Conservation (phyloP, 352 stramenopile species). For the Globisporangium cederbergense region DNA sequence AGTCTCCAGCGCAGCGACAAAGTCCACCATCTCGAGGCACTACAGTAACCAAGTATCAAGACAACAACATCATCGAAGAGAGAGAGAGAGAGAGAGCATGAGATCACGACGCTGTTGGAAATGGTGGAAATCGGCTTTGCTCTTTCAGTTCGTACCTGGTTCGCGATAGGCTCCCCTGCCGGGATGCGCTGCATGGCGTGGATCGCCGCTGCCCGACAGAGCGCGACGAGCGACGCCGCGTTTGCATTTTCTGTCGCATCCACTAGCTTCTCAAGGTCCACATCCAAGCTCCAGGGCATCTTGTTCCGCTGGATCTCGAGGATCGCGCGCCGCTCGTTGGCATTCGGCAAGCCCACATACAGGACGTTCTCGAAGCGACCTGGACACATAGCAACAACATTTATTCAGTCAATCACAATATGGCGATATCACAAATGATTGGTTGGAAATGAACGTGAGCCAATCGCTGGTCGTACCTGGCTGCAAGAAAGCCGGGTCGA, state of each 20-base stretch:
- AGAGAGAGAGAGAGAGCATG: too few relatives aligned
- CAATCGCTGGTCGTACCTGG: conserved; percentile 34
- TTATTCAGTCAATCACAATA: neutral
- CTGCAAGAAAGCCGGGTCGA: conserved; percentile 80
- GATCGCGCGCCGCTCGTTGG: conserved; percentile 55
- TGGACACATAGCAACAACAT: conserved; percentile 10
- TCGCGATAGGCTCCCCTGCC: conserved; percentile 15
- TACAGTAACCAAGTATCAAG: conserved; percentile 1
- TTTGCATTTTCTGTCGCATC: conserved; percentile 59
- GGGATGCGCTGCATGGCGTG: conserved; percentile 61
- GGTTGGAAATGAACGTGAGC: neutral
- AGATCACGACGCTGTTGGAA: neutral
- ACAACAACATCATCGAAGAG: too few relatives aligned
- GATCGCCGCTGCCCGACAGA: conserved; percentile 72
- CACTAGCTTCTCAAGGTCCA: conserved; percentile 49
- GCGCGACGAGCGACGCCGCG: conserved; percentile 64
- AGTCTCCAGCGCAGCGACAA: conserved; percentile 33
- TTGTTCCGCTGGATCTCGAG: conserved; percentile 54
- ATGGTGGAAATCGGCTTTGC: neutral
- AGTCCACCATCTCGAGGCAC: conserved; percentile 45
- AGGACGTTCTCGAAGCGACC: conserved; percentile 84
- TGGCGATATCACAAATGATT: neutral
- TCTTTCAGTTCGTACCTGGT: conserved; percentile 22
- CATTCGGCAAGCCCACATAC: conserved; percentile 61
- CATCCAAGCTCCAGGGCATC: conserved; percentile 67